Evolutionary conservation across 176 grass and related monocot species (phyloP), one percentile per base, ranked within the genome.

Genomic region (Paspalum vaginatum): DNA sequence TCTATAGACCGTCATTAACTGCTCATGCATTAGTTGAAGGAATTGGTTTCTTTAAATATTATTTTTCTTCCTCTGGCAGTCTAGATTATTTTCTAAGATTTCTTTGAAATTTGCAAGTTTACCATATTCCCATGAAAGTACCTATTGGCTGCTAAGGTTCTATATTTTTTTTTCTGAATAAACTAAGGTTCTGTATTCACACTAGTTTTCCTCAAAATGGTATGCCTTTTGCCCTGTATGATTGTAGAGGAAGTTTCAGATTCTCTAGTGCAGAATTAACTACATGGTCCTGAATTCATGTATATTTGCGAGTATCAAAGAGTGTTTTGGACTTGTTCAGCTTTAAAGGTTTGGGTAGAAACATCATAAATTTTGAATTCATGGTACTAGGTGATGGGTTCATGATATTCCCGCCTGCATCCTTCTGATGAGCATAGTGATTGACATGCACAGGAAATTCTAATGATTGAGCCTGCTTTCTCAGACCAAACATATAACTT

Each of bases 381-480:
- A 82, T 66, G 32, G 37, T 26, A 70, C 40, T 85, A 12, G 14
- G 11, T 24, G 21, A 41, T 59, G 20, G n/a, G 21, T 52, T 72
- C 12, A 46, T 74, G 52, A 38, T 60, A 77, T 82, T 71, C 57
- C n/a, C 16, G 40, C 20, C 11, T 82, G 27, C 80, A 5, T 50
- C 32, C 65, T 72, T 70, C 27, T 61, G 83, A 66, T 89, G 43
- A 27, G n/a, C 25, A 61, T 11, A 77, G 14, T 43, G 71, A 76
- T 81, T 71, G 49, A 81, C 13, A 71, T 57, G 22, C 25, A 76
- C 58, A 58, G 4, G 21, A 58, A 61, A 54, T 53, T 82, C 42
- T 50, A 69, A 79, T 82, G 83, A 90, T 90, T 74, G 18, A 62
- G 38, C 20, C 51, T 53, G 14, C 74, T 55, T 68, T 74, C 43